These are phyloP conservation scores for Dendrobium chrysotoxum DNA, from an alignment of 106 monocot genomes.

Conservation along the genomic window DNA sequence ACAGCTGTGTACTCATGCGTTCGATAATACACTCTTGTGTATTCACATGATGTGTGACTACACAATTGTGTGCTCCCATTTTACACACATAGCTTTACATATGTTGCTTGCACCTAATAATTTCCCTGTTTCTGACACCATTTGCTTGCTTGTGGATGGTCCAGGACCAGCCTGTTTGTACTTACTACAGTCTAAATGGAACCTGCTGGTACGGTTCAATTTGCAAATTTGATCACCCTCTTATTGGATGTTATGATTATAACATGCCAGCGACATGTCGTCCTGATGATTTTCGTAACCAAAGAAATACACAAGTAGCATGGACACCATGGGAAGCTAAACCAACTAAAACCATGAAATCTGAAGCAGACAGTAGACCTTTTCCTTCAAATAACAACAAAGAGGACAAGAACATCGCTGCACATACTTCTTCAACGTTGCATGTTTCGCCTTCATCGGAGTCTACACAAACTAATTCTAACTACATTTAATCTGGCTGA, in stretches of 20 bases:
- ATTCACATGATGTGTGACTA: too few species aligned
- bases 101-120: background rate
- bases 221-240: constrained; percentile 63
- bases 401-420: background rate
- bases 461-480: background rate
- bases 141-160: constrained; percentile 1
- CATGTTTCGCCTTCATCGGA: constrained; percentile 25
- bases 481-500: too few species aligned
- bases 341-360: background rate
- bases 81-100: background rate
- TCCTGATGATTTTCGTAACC: constrained; percentile 8
- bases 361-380: background rate
- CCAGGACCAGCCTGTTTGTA: constrained; percentile 47
- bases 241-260: constrained; percentile 37
- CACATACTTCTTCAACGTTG: constrained; percentile 21
- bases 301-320: background rate
- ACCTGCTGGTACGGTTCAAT: constrained; percentile 51
- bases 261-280: constrained; percentile 15
- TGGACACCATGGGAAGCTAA: constrained; percentile 18
- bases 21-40: too few species aligned
- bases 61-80: too few species aligned
- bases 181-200: constrained; percentile 32
- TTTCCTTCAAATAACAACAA: background rate
- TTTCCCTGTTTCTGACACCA: background rate
- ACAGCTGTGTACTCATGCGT: background rate